Evolutionary conservation across 108 stramenopile genomes (phyloP).

Genomic region (Nannochloropsis salina): DNA sequence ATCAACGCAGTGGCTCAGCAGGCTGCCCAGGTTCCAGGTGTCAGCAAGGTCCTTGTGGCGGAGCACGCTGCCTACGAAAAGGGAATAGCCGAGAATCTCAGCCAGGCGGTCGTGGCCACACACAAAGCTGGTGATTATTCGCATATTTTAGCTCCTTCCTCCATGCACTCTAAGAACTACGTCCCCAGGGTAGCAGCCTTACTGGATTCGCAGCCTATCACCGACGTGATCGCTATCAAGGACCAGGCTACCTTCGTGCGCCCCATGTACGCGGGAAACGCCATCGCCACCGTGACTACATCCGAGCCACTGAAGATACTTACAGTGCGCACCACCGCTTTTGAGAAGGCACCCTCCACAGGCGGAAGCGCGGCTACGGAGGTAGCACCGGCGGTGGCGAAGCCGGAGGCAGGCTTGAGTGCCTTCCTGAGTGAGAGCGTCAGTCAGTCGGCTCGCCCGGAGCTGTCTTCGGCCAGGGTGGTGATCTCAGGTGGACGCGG

Average conservation of each 20-base stretch:
- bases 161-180: slow-evolving; percentile 85
- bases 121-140: slow-evolving; percentile 46
- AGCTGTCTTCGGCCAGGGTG: slow-evolving; percentile 76
- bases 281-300: slow-evolving; percentile 82
- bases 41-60: slow-evolving; percentile 39
- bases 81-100: slow-evolving; percentile 36
- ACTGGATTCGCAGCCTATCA: slow-evolving; percentile 74
- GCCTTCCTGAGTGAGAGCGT: slow-evolving; percentile 48
- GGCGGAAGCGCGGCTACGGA: slow-evolving; percentile 59
- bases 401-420: slow-evolving; percentile 49
- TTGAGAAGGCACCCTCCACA: slow-evolving; percentile 80
- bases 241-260: slow-evolving; percentile 79
- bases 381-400: slow-evolving; percentile 52
- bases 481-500: slow-evolving; percentile 95
- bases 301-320: slow-evolving; percentile 71
- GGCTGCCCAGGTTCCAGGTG: slow-evolving; percentile 37
- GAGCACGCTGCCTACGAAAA: slow-evolving; percentile 37
- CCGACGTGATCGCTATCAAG: slow-evolving; percentile 81
- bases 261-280: slow-evolving; percentile 99
- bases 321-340: slow-evolving; percentile 83
- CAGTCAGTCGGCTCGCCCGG: slow-evolving; percentile 76
- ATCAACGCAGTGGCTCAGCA: slow-evolving; percentile 6
- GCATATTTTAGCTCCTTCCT: slow-evolving; percentile 69
- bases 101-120: slow-evolving; percentile 25
- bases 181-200: slow-evolving; percentile 87